A percentile compares a stretch with the other conserved stretches of the same genome.
phyloP scores from a whole-genome alignment of 2,329 filamentous ascomycete species.

The Myotisia sp. region DNA sequence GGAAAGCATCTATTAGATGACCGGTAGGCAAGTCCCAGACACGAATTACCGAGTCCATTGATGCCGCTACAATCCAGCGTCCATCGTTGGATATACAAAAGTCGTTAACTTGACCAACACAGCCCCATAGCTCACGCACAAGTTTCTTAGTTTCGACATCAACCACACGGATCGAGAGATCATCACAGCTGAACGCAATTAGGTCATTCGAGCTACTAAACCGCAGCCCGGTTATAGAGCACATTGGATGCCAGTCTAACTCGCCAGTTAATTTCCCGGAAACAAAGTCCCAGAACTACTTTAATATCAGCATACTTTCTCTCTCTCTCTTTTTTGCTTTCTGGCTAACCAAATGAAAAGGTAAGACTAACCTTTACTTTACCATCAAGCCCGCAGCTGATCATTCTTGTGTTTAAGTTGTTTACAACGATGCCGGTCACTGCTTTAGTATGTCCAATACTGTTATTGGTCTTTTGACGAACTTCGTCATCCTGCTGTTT shows the following conservation, averaged over 20 bases:
- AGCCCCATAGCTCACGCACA: conserved; percentile 85
- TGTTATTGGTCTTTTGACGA: conserved; percentile 32
- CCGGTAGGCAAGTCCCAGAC: conserved; percentile 94
- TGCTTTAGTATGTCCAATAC: conserved; percentile 63
- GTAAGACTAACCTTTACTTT: conserved; percentile 56
- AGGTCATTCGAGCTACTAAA: conserved; percentile 76
- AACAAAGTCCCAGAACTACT: conserved; percentile 80
- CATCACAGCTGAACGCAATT: conserved; percentile 76
- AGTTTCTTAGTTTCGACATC: conserved; percentile 82
- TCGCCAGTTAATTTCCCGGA: conserved; percentile 66
- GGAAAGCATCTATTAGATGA: conserved; percentile 86
- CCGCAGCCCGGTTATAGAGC: conserved; percentile 58
- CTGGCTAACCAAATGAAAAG: too few species aligned
- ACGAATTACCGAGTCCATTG: conserved; percentile 63
- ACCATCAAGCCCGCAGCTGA: conserved; percentile 80
- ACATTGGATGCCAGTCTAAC: conserved; percentile 69
- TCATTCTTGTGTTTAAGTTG: conserved; percentile 68
- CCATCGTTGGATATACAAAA: conserved; percentile 85
- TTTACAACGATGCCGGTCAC: conserved; percentile 82
- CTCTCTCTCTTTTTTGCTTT: too few species aligned
- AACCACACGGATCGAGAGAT: conserved; percentile 73
- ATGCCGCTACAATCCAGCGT: conserved; percentile 81
- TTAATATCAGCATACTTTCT: conserved; percentile 1
- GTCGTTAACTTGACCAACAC: conserved; percentile 58
- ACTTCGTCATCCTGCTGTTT: conserved; percentile 35